Conservation (phyloP, 345 rosid genomes). For the Linum lewisii region DNA sequence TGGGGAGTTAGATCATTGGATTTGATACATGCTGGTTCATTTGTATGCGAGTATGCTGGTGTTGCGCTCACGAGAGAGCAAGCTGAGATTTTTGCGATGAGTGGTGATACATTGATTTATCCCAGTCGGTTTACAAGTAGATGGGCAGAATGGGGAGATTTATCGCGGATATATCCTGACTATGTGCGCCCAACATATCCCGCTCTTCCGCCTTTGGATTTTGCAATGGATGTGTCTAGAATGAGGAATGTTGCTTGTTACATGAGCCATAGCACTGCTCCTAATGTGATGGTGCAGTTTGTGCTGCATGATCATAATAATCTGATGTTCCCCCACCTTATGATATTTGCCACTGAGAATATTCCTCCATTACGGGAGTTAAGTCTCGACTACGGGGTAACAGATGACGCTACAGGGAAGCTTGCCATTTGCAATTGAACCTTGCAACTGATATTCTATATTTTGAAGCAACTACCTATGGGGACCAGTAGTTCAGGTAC, state of each 20-base stretch:
- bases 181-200: conserved; percentile 52
- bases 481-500: conserved; percentile 7
- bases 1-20: conserved; percentile 94
- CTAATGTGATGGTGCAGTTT: conserved; percentile 77
- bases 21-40: conserved; percentile 78
- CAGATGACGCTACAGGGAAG: conserved; percentile 69
- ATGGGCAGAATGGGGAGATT: conserved; percentile 88
- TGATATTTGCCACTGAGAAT: conserved; percentile 85
- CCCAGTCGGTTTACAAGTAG: conserved; percentile 58
- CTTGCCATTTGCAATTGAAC: conserved; percentile 62
- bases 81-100: conserved; percentile 67
- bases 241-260: conserved; percentile 95
- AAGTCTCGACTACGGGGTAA: conserved; percentile 88
- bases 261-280: conserved; percentile 73
- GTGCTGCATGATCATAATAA: conserved; percentile 82
- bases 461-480: conserved; percentile 15
- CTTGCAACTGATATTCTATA: conserved; percentile 11
- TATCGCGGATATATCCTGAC: conserved; percentile 52
- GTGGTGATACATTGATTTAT: conserved; percentile 67
- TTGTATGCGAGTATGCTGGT: conserved; percentile 85
- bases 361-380: conserved; percentile 87
- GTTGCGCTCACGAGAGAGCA: conserved; percentile 83
- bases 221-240: conserved; percentile 87
- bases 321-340: conserved; percentile 79
- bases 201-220: conserved; percentile 72